Evolutionary conservation across 1,284 basidiomycete genomes (phyloP).

Genomic region (Marasmius fiardii): DNA sequence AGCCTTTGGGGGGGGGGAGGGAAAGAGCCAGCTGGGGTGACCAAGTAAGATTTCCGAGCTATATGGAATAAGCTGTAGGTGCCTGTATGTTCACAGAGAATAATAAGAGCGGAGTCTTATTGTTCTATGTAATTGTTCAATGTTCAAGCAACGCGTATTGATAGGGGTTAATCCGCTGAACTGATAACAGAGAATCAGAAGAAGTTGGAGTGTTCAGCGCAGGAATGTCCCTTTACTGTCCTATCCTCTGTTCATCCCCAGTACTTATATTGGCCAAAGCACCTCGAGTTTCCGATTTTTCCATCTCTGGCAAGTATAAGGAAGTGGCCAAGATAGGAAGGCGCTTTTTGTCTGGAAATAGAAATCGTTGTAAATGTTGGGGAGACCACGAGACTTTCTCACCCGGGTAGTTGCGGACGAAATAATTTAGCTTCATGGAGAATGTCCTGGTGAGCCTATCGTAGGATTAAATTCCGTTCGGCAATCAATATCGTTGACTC

Average conservation of each 20-base stretch:
- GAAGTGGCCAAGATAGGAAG: neutral
- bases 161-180: neutral
- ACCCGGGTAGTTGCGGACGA: too few species aligned
- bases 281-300: neutral
- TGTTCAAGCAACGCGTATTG: neutral
- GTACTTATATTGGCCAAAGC: slow-evolving; percentile 2
- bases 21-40: slow-evolving; percentile 2
- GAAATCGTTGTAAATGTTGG: neutral
- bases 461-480: too few species aligned
- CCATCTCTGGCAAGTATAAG: slow-evolving; percentile 1
- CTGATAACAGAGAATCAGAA: neutral
- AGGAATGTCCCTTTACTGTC: neutral
- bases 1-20: neutral
- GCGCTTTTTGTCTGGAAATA: slow-evolving; percentile 1
- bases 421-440: neutral
- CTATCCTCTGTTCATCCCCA: neutral
- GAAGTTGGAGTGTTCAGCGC: neutral
- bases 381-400: neutral
- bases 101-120: neutral
- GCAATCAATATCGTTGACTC: too few species aligned
- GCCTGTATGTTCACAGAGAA: neutral
- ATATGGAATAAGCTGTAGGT: neutral
- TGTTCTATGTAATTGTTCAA: slow-evolving; percentile 1
- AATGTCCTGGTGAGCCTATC: too few species aligned
- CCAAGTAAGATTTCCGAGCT: neutral